Evolutionary conservation across 2,329 filamentous ascomycete genomes (phyloP).

Genomic region (Paramyrothecium sp.): DNA sequence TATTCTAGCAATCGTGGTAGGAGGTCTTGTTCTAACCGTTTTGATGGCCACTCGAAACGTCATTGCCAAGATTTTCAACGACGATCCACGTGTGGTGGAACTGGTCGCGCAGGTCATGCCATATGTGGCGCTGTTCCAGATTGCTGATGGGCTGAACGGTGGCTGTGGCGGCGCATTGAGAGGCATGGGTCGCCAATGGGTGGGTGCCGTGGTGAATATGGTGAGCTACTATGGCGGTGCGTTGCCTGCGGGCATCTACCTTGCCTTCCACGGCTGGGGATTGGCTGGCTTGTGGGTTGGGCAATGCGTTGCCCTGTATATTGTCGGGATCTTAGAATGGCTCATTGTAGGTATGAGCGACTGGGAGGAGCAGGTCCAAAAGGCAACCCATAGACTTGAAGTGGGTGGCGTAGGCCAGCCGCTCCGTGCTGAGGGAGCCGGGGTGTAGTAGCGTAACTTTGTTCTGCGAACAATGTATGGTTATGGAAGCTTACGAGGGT

Average conservation of each 20-base stretch:
- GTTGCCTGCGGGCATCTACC: conserved; percentile 76
- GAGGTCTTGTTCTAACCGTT: conserved; percentile 62
- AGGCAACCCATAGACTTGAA: conserved; percentile 19
- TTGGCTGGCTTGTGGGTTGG: conserved; percentile 79
- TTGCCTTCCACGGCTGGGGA: conserved; percentile 86
- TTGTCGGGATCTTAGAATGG: conserved; percentile 80
- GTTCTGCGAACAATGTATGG: no score
- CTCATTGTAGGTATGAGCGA: conserved; percentile 72
- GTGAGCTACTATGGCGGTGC: conserved; percentile 83
- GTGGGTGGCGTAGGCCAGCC: conserved; percentile 11
- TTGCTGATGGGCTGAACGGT: conserved; percentile 83
- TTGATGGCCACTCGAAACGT: conserved; percentile 70
- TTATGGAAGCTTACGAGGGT: no score
- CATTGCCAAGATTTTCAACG: conserved; percentile 79
- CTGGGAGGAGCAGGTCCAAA: conserved; percentile 54
- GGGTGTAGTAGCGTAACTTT: no score
- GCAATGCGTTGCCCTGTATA: conserved; percentile 76
- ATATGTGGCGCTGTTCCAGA: conserved; percentile 85
- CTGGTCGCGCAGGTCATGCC: conserved; percentile 79
- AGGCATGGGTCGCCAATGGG: conserved; percentile 84
- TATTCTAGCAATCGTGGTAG: conserved; percentile 68
- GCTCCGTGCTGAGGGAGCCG: no score
- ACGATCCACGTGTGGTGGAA: conserved; percentile 67
- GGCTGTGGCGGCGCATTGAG: conserved; percentile 78
- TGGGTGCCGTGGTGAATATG: conserved; percentile 79